Evolutionary conservation across 2,329 filamentous ascomycete genomes (phyloP), one percentile per base, ranked within the genome.

Genomic region (Aplosporella prunicola): DNA sequence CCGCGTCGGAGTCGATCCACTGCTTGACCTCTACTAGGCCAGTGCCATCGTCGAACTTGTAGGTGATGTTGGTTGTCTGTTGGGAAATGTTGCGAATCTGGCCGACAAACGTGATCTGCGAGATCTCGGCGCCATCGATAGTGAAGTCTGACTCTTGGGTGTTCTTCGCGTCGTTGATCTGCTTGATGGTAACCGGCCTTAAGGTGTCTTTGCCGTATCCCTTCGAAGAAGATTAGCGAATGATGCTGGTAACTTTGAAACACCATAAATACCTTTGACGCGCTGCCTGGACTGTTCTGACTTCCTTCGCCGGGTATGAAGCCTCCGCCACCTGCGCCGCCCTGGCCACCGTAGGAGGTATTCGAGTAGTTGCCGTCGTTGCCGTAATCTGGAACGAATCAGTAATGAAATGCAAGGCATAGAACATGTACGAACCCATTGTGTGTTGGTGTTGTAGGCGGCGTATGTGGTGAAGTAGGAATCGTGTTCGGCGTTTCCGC

Each of bases 11-110:
- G 61, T 89, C 81, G 40, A 83, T 71, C 82, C 83, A 93, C 59
- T 82, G 79, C 67, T 91, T 93, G 48, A 86, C 88, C 62, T 98
- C 93, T 51, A 95, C 80, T 44, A 79, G 72, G 43, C 86, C 88
- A 1, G 93, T 98, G 57, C 91, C 91, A 62, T 98, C 91, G 63
- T 98, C 91, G 51, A 98, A 69, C 53, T 80, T 83, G 72, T 93
- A 93, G 30, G 85, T 94, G 48, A 87, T 78, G 65, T 94, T 93
- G 48, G 89, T 95, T 26, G 81, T 75, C 65, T 93, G 86, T n/a
- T 75, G 73, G 55, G 77, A 82, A 62, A 95, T 78, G 62, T 79
- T 79, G 57, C 87, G 85, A 51, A 98, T 80, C 69, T 95, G 89
- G 35, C 85, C 91, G 43, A 98, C 77, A 48, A 96, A 80, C 20